These are phyloP conservation scores for Wickerhamiella infanticola DNA, from an alignment of 1,139 yeast species.

Conservation along the genomic window DNA sequence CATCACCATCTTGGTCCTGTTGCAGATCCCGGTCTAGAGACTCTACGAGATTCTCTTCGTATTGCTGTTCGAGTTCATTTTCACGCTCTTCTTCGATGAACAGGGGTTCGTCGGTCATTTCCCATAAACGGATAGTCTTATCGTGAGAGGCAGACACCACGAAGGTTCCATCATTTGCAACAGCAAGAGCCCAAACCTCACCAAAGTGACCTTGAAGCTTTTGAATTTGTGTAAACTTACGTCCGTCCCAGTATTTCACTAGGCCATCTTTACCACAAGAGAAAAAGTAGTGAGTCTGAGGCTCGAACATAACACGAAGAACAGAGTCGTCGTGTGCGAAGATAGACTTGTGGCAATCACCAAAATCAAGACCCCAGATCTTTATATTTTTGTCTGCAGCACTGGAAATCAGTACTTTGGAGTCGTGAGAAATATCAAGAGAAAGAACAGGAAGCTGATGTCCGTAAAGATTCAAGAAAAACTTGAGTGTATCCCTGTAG, in stretches of 20 bases:
- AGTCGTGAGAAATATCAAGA: conserved; percentile 77
- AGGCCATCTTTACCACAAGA: conserved; percentile 81
- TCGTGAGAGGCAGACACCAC: conserved; percentile 88
- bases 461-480: conserved; percentile 80
- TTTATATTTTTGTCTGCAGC: conserved; percentile 96
- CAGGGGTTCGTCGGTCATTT: conserved; percentile 82
- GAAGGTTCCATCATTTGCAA: conserved; percentile 55
- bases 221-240: conserved; percentile 86
- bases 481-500: conserved; percentile 70
- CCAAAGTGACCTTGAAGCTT: conserved; percentile 72
- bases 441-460: conserved; percentile 74
- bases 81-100: conserved; percentile 94
- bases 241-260: conserved; percentile 96
- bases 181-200: conserved; percentile 84
- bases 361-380: conserved; percentile 97
- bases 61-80: conserved; percentile 82
- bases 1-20: conserved; percentile 24
- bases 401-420: conserved; percentile 74
- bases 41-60: conserved; percentile 34
- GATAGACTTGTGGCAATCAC: conserved; percentile 93
- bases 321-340: conserved; percentile 95
- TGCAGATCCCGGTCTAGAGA: conserved; percentile 25
- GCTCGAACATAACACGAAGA: conserved; percentile 73
- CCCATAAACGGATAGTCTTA: conserved; percentile 83
- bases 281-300: conserved; percentile 75